phyloP scores from a whole-genome alignment of 805 yeast genomes.

The Ogataea glucozyma region DNA sequence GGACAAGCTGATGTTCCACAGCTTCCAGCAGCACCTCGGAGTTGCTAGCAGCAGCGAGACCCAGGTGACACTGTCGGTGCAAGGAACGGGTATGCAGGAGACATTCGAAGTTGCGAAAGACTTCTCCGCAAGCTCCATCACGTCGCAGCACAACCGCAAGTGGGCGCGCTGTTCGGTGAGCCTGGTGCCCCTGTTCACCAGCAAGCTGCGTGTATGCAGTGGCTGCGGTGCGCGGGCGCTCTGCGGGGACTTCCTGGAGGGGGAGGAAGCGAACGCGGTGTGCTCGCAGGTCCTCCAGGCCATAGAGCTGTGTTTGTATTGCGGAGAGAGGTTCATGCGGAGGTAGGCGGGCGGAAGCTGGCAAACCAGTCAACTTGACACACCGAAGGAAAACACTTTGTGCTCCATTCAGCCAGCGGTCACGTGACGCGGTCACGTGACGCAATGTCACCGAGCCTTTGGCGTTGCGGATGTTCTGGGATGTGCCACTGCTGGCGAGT shows the following conservation, averaged over 20 bases:
- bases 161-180: slow-evolving; percentile 43
- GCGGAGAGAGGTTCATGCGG: slow-evolving; percentile 21
- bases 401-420: no score
- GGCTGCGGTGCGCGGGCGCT: slow-evolving; percentile 34
- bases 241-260: not conserved
- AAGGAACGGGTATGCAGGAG: slow-evolving; percentile 17
- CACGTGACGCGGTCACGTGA: no score
- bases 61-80: slow-evolving; percentile 10
- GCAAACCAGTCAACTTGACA: not conserved
- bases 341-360: not conserved
- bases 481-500: no score
- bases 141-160: slow-evolving; percentile 30
- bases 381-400: no score
- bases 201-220: slow-evolving; percentile 37
- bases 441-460: no score
- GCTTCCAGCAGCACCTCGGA: slow-evolving; percentile 11
- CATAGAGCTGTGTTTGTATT: slow-evolving; percentile 29
- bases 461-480: no score
- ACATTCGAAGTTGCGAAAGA: slow-evolving; percentile 10
- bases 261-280: slow-evolving; percentile 7
- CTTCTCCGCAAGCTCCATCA: slow-evolving; percentile 14
- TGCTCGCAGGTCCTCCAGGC: slow-evolving; percentile 19
- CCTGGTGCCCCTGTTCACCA: slow-evolving; percentile 38
- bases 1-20: slow-evolving; percentile 18
- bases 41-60: not conserved